phyloP scores from a whole-genome alignment of 2,329 filamentous ascomycete genomes.

The Teratosphaeria epicoccoides region DNA sequence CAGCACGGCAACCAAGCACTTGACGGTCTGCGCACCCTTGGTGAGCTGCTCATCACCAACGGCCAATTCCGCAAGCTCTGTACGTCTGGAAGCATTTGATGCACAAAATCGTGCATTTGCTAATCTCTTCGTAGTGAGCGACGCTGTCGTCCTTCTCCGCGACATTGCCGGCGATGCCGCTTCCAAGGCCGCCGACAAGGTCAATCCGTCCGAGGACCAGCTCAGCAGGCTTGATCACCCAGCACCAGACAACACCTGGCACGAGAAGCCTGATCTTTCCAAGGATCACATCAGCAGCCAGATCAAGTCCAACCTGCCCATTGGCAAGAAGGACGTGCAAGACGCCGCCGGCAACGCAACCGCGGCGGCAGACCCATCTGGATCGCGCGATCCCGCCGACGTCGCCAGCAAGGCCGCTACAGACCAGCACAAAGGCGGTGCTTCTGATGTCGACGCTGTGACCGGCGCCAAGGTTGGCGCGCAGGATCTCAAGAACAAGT shows the following conservation, averaged over 20 bases:
- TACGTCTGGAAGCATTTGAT: slow-evolving; percentile 36
- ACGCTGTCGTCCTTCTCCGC: slow-evolving; percentile 68
- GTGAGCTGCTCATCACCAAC: slow-evolving; percentile 83
- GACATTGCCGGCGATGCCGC: slow-evolving; percentile 91
- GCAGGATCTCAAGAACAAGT: slow-evolving; percentile 42
- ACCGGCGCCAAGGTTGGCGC: slow-evolving; percentile 39
- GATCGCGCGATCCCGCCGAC: slow-evolving; percentile 44
- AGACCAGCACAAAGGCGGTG: slow-evolving; percentile 39
- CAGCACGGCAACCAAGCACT: slow-evolving; percentile 76
- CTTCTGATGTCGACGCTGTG: slow-evolving; percentile 40
- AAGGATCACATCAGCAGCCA: slow-evolving; percentile 58
- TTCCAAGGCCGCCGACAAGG: slow-evolving; percentile 59
- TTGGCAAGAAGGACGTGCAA: slow-evolving; percentile 48
- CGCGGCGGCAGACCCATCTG: slow-evolving; percentile 46
- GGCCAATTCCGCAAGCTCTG: slow-evolving; percentile 88
- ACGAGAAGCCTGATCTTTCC: slow-evolving; percentile 37
- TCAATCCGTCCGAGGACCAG: slow-evolving; percentile 69
- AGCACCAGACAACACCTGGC: slow-evolving; percentile 88
- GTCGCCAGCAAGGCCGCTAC: slow-evolving; percentile 44
- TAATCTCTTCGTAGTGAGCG: slow-evolving; percentile 48
- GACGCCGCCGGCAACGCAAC: slow-evolving; percentile 49
- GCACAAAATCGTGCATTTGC: slow-evolving; percentile 1
- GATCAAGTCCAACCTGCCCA: slow-evolving; percentile 47
- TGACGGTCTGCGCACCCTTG: slow-evolving; percentile 76
- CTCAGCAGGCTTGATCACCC: slow-evolving; percentile 69